Conservation (phyloP, 2,329 filamentous ascomycete species). For the Bimuria novae-zelandiae region DNA sequence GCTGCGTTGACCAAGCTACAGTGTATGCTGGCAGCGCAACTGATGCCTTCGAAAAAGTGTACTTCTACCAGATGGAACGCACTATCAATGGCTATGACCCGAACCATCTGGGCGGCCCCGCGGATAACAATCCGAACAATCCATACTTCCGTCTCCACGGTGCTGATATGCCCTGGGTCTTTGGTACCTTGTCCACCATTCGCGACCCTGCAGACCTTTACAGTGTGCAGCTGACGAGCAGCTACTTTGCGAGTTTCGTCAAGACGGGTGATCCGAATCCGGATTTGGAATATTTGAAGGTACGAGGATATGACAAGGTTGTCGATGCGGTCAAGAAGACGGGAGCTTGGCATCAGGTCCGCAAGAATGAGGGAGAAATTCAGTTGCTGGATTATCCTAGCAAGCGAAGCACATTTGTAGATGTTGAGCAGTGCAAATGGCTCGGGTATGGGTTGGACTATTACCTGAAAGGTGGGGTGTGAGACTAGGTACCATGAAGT, state of each 20-base stretch:
- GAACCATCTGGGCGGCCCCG: constrained; percentile 56
- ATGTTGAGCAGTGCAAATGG: constrained; percentile 56
- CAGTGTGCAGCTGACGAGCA: constrained; percentile 51
- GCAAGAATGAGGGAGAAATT: constrained; percentile 41
- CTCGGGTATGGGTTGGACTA: constrained; percentile 40
- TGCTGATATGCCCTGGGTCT: constrained; percentile 57
- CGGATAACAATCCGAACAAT: constrained; percentile 55
- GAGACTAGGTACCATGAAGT: neutral
- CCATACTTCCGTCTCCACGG: constrained; percentile 64
- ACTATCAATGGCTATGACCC: constrained; percentile 60
- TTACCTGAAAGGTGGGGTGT: constrained; percentile 36
- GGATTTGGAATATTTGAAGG: constrained; percentile 49
- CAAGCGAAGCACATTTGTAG: constrained; percentile 50
- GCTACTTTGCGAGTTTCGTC: constrained; percentile 59
- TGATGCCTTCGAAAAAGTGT: constrained; percentile 55
- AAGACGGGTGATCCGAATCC: constrained; percentile 58
- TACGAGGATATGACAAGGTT: constrained; percentile 53
- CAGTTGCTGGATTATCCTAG: constrained; percentile 56
- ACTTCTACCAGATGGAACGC: constrained; percentile 65
- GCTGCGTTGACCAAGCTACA: constrained; percentile 64
- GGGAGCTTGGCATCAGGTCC: constrained; percentile 41
- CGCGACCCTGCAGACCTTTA: constrained; percentile 58
- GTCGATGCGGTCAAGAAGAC: constrained; percentile 48
- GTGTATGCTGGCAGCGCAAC: constrained; percentile 55
- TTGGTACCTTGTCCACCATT: constrained; percentile 56